A percentile compares a stretch with the other conserved stretches of the same genome.
These are phyloP conservation scores for Cornus controversa DNA, from an alignment of 148 eudicot species.

Conservation along the genomic window DNA sequence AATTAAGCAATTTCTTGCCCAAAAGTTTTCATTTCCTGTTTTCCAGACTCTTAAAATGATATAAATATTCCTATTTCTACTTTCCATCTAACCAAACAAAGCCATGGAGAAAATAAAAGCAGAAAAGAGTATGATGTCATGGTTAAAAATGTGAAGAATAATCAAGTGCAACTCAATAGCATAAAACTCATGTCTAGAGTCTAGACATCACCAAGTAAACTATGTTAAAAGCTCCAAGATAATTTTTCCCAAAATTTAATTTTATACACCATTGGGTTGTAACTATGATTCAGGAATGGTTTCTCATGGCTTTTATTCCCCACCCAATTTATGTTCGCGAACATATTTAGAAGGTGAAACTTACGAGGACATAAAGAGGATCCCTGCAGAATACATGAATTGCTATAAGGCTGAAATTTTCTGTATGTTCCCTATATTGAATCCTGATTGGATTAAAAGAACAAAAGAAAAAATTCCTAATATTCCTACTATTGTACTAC, in stretches of 20 bases:
- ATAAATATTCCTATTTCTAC: too few relatives aligned
- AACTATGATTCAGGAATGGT: not conserved
- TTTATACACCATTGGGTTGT: not conserved
- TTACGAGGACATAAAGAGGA: too few relatives aligned
- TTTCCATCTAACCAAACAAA: too few relatives aligned
- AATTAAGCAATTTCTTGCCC: too few relatives aligned
- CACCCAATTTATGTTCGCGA: not conserved
- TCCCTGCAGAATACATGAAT: not conserved
- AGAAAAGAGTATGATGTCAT: too few relatives aligned
- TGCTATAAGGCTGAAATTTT: not conserved
- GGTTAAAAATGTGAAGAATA: too few relatives aligned
- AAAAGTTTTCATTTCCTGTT: too few relatives aligned
- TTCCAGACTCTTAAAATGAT: too few relatives aligned
- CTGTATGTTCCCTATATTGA: not conserved
- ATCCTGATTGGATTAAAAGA: not conserved
- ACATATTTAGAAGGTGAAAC: not conserved
- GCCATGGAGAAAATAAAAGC: too few relatives aligned
- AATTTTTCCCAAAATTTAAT: not conserved
- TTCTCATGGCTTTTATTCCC: not conserved
- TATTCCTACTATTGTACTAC: conserved; percentile 15
- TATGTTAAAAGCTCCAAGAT: not conserved
- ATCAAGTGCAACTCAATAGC: too few relatives aligned
- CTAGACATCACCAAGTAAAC: too few relatives aligned
- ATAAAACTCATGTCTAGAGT: too few relatives aligned
- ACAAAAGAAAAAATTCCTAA: not conserved